These are phyloP conservation scores for Fistulinella cinereoalba DNA, from an alignment of 1,284 basidiomycete species.

Conservation along the genomic window DNA sequence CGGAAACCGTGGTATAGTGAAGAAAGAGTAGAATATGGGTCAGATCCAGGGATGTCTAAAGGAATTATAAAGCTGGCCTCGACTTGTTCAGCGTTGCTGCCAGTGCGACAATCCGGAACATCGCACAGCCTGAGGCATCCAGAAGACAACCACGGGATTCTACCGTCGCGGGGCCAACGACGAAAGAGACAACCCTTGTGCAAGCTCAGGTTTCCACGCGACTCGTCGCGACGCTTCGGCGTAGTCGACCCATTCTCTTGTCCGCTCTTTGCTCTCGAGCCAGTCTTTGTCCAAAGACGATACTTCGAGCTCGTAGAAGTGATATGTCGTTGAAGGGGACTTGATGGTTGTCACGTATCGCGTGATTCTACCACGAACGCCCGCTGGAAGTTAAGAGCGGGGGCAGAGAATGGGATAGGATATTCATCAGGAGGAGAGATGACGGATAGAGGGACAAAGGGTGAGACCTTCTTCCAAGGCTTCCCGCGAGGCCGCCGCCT, in stretches of 20 bases:
- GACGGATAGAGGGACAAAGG: conserved; percentile 74
- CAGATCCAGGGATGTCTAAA: conserved; percentile 23
- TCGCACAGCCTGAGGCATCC: no score
- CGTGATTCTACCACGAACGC: conserved; percentile 75
- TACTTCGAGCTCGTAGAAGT: conserved; percentile 85
- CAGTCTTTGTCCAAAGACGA: conserved; percentile 68
- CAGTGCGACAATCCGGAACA: conserved; percentile 9
- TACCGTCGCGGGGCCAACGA: conserved; percentile 55
- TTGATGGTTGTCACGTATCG: conserved; percentile 76
- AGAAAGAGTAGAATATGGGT: conserved; percentile 27
- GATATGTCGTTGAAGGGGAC: conserved; percentile 72
- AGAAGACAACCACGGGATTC: conserved; percentile 9
- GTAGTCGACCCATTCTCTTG: conserved; percentile 82
- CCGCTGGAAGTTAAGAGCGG: conserved; percentile 51
- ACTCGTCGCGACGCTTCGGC: conserved; percentile 69
- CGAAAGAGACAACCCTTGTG: conserved; percentile 65
- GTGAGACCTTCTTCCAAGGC: conserved; percentile 90
- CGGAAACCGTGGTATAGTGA: conserved; percentile 29
- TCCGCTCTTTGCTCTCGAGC: conserved; percentile 72
- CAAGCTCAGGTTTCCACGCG: conserved; percentile 77
- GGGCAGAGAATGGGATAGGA: conserved; percentile 44
- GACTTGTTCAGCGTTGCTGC: conserved; percentile 11
- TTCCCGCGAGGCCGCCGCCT: conserved; percentile 83
- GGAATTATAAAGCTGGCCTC: conserved; percentile 15
- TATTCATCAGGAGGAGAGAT: conserved; percentile 61